phyloP scores from a whole-genome alignment of 2,329 filamentous ascomycete species.

The Verticillium dahliae region DNA sequence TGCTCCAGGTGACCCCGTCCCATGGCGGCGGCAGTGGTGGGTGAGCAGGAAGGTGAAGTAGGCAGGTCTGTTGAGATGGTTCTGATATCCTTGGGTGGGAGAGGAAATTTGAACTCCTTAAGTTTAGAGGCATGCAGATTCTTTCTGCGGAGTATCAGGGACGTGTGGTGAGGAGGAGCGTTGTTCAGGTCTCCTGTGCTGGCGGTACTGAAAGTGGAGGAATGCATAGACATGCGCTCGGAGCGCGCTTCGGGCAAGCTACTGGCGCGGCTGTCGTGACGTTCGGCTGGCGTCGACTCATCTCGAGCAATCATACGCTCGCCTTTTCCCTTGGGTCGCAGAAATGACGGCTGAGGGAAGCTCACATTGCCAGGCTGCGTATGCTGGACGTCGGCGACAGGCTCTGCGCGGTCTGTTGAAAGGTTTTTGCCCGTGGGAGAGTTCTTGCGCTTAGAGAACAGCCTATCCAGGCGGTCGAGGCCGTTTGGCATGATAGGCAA shows the following conservation, averaged over 20 bases:
- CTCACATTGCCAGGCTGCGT: slow-evolving; percentile 14
- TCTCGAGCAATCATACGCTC: slow-evolving; percentile 52
- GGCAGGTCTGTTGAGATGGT: slow-evolving; percentile 15
- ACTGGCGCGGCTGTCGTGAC: slow-evolving; percentile 5
- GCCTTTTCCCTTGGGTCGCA: slow-evolving; percentile 46
- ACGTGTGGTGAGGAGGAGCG: slow-evolving; percentile 6
- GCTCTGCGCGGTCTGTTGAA: slow-evolving; percentile 16
- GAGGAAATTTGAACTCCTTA: slow-evolving; percentile 30
- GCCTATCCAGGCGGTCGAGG: slow-evolving; percentile 33
- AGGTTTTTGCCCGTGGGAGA: neutral
- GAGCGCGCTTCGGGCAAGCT: slow-evolving; percentile 10
- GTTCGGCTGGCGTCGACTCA: slow-evolving; percentile 20
- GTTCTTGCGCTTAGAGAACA: slow-evolving; percentile 40
- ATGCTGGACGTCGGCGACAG: slow-evolving; percentile 15
- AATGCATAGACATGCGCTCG: slow-evolving; percentile 12
- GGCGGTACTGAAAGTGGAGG: slow-evolving; percentile 7
- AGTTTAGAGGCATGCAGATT: slow-evolving; percentile 17
- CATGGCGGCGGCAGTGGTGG: slow-evolving; percentile 3
- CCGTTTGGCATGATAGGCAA: slow-evolving; percentile 8
- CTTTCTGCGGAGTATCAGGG: slow-evolving; percentile 5
- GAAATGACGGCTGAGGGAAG: slow-evolving; percentile 48
- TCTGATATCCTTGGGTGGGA: slow-evolving; percentile 20
- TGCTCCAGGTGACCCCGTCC: slow-evolving; percentile 5
- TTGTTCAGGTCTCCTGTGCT: slow-evolving; percentile 4
- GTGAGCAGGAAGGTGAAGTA: neutral